Conservation (phyloP, 768 basidiomycete species). For the Trametopsis cervina region DNA sequence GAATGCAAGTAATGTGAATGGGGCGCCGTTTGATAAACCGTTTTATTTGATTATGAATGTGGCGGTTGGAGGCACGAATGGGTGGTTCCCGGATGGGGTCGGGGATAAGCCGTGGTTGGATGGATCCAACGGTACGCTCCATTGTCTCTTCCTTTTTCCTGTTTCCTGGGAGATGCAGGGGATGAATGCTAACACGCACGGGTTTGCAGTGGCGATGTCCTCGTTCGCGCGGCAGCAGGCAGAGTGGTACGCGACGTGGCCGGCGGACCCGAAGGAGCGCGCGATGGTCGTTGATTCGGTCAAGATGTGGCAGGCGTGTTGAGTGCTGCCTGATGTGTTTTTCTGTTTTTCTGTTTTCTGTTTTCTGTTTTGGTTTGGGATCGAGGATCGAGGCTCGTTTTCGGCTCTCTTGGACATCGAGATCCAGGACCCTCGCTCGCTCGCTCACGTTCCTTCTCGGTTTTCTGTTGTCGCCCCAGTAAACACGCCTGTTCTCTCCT, state of each 20-base stretch:
- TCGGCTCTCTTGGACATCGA: no score
- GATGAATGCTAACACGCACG: neutral
- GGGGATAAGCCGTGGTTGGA: slow-evolving; percentile 80
- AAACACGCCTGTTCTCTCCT: no score
- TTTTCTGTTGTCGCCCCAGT: no score
- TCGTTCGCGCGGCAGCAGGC: slow-evolving; percentile 53
- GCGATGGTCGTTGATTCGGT: slow-evolving; percentile 73
- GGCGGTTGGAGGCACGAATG: slow-evolving; percentile 83
- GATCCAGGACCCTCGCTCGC: no score
- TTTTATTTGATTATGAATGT: slow-evolving; percentile 86
- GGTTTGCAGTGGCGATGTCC: slow-evolving; percentile 51
- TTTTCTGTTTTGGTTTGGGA: no score
- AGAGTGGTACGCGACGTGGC: slow-evolving; percentile 75
- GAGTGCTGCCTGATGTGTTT: no score
- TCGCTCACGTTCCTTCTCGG: no score
- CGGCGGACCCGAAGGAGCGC: slow-evolving; percentile 46
- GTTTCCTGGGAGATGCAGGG: neutral
- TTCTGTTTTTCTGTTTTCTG: no score
- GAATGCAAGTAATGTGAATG: slow-evolving; percentile 37
- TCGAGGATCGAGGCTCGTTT: no score
- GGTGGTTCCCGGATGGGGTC: slow-evolving; percentile 87
- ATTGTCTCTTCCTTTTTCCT: no score
- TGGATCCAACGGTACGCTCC: slow-evolving; percentile 39
- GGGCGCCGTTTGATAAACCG: slow-evolving; percentile 76
- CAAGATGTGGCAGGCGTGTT: slow-evolving; percentile 75